Percentiles rank a stretch among this genome's conserved stretches.
Conservation (phyloP, 768 basidiomycete genomes). For the Rickenella mellea region DNA sequence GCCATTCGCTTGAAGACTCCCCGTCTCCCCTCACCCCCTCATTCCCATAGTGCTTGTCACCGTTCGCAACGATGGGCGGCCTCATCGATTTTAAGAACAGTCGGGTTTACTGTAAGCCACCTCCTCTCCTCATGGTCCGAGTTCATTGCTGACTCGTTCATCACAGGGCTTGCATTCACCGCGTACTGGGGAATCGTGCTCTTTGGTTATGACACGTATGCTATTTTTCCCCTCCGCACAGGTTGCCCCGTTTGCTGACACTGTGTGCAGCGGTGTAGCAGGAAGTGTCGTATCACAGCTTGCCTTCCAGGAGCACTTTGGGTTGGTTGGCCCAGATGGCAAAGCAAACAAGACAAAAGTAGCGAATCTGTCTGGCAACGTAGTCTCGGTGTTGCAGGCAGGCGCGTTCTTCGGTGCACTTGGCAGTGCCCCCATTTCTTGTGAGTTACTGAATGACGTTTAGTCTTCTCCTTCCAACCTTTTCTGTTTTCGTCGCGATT, state of each 20-base stretch:
- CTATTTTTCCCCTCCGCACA: constrained; percentile 4
- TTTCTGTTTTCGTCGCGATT: no score
- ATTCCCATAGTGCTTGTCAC: no score
- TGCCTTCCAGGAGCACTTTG: constrained; percentile 22
- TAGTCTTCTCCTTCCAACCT: no score
- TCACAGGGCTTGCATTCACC: constrained; percentile 58
- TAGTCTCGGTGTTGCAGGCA: constrained; percentile 30
- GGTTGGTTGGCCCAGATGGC: constrained; percentile 8
- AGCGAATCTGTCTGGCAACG: constrained; percentile 22
- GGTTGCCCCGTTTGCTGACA: neutral
- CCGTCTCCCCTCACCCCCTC: no score
- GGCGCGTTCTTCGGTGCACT: constrained; percentile 31
- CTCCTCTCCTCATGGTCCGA: neutral
- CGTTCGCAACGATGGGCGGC: constrained; percentile 4
- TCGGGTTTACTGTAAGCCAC: constrained; percentile 52
- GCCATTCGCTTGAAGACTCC: no score
- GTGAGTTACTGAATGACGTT: constrained; percentile 6
- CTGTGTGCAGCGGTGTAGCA: constrained; percentile 21
- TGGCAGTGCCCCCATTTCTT: constrained; percentile 13
- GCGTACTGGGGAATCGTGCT: constrained; percentile 73
- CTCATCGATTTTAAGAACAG: constrained; percentile 40
- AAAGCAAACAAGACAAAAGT: constrained; percentile 10
- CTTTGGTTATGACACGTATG: constrained; percentile 73
- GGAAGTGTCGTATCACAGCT: constrained; percentile 25
- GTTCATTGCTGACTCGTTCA: neutral